Evolutionary conservation across 345 rosid genomes (phyloP).

Genomic region (Eucalyptus cloeziana): DNA sequence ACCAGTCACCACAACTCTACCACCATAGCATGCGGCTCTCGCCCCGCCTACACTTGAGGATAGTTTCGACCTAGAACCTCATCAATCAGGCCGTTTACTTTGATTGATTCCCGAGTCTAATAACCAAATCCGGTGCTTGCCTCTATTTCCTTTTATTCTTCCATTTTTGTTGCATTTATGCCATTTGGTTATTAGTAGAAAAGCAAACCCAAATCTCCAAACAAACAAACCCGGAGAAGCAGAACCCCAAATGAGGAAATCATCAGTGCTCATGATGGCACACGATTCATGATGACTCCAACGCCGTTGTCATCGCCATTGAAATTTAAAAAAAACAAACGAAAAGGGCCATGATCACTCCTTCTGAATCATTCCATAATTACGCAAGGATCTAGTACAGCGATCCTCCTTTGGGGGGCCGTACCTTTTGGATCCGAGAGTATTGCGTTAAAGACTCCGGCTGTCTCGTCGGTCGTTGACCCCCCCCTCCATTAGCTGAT

Average conservation of each 20-base stretch:
- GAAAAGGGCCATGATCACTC: not conserved
- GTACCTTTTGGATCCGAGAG: not conserved
- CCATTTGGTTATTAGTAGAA: not conserved
- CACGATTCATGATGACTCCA: not conserved
- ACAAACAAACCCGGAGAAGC: not conserved
- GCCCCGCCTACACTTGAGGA: not conserved
- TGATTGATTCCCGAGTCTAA: not conserved
- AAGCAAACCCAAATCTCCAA: not conserved
- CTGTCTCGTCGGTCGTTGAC: not conserved
- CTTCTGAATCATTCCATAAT: not conserved
- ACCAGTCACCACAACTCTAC: not conserved
- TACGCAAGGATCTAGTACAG: not conserved
- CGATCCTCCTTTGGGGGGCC: not conserved
- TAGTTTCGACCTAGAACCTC: not conserved
- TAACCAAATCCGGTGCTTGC: not conserved
- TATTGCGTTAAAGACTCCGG: not conserved
- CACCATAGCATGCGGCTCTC: not conserved
- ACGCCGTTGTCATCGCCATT: not conserved
- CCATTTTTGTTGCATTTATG: not conserved
- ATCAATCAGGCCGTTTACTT: not conserved
- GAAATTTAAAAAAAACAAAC: not conserved
- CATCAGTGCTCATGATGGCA: not conserved
- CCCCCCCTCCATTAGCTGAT: not conserved
- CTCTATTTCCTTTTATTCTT: not conserved
- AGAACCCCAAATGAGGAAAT: not conserved